phyloP scores from a whole-genome alignment of 2,329 filamentous ascomycete genomes.

The Podosphaera xanthii region DNA sequence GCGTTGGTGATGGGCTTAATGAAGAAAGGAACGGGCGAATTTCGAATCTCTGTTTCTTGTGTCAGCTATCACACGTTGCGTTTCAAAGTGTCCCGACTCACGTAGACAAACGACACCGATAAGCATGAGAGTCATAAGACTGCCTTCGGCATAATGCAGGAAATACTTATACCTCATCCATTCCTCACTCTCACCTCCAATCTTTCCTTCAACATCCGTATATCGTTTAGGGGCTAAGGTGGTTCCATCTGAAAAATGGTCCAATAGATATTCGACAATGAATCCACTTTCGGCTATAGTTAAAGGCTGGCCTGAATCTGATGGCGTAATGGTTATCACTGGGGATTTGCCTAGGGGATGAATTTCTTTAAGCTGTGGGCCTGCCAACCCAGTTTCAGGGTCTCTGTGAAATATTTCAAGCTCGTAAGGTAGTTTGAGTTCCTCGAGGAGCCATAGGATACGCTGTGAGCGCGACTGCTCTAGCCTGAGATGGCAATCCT shows the following conservation, averaged over 20 bases:
- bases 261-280: conserved; percentile 63
- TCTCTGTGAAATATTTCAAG: conserved; percentile 57
- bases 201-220: conserved; percentile 31
- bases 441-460: conserved; percentile 47
- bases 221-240: conserved; percentile 29
- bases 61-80: background rate
- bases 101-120: conserved; percentile 35
- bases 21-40: conserved; percentile 41
- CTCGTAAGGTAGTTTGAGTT: conserved; percentile 52
- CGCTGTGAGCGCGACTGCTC: conserved; percentile 28
- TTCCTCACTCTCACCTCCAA: conserved; percentile 36
- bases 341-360: conserved; percentile 80
- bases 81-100: conserved; percentile 14
- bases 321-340: conserved; percentile 39
- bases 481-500: conserved; percentile 9
- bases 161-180: conserved; percentile 41
- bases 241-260: conserved; percentile 28
- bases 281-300: conserved; percentile 63
- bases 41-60: conserved; percentile 29
- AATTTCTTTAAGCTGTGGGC: conserved; percentile 49
- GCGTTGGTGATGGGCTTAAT: conserved; percentile 36
- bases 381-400: conserved; percentile 40
- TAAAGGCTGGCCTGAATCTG: conserved; percentile 21
- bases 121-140: conserved; percentile 50
- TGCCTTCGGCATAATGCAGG: conserved; percentile 72